Evolutionary conservation across 352 stramenopile species (phyloP).

Genomic region (Phytophthora rubi): DNA sequence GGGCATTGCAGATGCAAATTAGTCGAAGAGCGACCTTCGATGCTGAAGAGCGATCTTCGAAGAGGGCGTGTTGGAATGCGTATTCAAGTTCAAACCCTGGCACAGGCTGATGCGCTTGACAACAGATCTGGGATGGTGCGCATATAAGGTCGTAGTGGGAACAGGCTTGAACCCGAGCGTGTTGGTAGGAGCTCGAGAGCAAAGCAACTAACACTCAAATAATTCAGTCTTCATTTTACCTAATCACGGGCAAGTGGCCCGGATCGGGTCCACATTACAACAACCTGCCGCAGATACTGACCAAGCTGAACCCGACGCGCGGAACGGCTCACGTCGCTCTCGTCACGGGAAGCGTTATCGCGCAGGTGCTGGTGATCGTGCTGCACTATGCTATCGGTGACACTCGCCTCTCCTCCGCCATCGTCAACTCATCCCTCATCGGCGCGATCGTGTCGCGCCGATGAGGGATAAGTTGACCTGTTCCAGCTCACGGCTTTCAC

Average conservation of each 20-base stretch:
- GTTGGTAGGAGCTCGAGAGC: background rate
- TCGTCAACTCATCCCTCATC: constrained; percentile 69
- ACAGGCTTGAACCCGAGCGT: background rate
- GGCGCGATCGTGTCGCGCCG: constrained; percentile 61
- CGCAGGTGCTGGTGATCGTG: constrained; percentile 45
- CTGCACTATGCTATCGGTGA: constrained; percentile 63
- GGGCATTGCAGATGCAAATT: constrained; percentile 4
- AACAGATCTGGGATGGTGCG: background rate
- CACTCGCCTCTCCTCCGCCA: constrained; percentile 51
- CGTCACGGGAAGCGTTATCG: constrained; percentile 47
- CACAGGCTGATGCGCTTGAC: background rate
- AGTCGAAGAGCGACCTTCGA: constrained; percentile 18
- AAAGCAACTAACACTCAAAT: background rate
- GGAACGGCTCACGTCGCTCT: constrained; percentile 53
- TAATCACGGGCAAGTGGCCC: background rate
- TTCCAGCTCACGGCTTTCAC: constrained; percentile 68
- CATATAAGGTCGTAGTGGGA: background rate
- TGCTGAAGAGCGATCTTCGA: constrained; percentile 12
- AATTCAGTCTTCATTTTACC: background rate
- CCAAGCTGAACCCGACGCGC: constrained; percentile 44
- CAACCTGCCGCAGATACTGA: constrained; percentile 46
- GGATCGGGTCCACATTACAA: background rate
- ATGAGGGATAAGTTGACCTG: constrained; percentile 25
- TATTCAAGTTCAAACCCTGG: background rate
- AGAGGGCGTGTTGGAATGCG: constrained; percentile 9